These are phyloP conservation scores for Skeletonema tropicum DNA, from an alignment of 108 stramenopile genomes.

Conservation along the genomic window DNA sequence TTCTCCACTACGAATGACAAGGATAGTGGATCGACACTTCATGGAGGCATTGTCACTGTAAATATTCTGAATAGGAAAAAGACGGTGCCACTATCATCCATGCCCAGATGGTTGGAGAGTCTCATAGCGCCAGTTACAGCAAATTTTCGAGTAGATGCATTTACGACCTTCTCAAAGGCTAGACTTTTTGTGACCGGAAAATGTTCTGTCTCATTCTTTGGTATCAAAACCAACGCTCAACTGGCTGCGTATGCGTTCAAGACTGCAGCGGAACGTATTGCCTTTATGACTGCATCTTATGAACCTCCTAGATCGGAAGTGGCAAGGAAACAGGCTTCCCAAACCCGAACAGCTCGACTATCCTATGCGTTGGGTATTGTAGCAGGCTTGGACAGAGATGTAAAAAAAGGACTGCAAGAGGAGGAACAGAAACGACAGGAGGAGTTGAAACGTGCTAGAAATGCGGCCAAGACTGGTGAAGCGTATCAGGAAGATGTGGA, in stretches of 20 bases:
- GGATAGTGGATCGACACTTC: constrained; percentile 26
- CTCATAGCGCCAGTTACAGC: constrained; percentile 45
- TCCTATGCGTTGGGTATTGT: constrained; percentile 63
- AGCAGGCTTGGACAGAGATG: constrained; percentile 40
- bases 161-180: constrained; percentile 14
- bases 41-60: constrained; percentile 58
- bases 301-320: constrained; percentile 14
- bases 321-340: background rate
- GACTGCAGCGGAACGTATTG: constrained; percentile 45
- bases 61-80: constrained; percentile 51
- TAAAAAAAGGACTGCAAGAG: constrained; percentile 35
- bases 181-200: background rate
- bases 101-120: constrained; percentile 49
- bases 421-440: constrained; percentile 49
- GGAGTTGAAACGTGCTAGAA: constrained; percentile 48
- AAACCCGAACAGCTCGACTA: constrained; percentile 46
- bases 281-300: constrained; percentile 43
- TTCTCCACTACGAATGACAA: constrained; percentile 36
- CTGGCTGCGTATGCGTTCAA: constrained; percentile 63
- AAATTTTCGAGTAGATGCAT: constrained; percentile 58
- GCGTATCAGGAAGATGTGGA: constrained; percentile 51
- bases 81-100: constrained; percentile 31
- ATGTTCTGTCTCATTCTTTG: constrained; percentile 61
- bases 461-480: constrained; percentile 39
- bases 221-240: constrained; percentile 58